phyloP scores from a whole-genome alignment of 169 alveolate species.

The Eimeria zaria region DNA sequence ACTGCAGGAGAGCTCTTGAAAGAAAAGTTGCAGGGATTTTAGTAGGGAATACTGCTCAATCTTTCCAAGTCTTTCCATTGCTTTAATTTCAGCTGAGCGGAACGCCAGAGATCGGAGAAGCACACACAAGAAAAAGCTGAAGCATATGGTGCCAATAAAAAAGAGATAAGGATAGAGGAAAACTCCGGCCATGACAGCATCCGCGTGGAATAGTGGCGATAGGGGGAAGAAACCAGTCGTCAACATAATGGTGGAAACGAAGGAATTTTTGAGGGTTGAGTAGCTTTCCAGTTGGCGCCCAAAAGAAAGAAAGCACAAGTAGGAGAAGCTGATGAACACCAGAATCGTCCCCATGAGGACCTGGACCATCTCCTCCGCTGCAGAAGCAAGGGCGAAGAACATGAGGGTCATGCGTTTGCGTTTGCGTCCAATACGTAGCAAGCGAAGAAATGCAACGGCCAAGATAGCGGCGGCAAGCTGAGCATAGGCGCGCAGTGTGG shows the following conservation, averaged over 20 bases:
- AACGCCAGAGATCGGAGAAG: constrained; percentile 63
- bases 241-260: constrained; percentile 43
- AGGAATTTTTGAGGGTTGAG: constrained; percentile 49
- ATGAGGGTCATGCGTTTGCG: constrained; percentile 56
- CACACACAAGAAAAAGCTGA: constrained; percentile 55
- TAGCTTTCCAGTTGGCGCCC: constrained; percentile 37
- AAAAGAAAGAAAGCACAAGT: constrained; percentile 55
- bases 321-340: constrained; percentile 50
- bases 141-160: constrained; percentile 42
- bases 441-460: constrained; percentile 39
- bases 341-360: constrained; percentile 2
- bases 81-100: constrained; percentile 70
- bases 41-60: constrained; percentile 21
- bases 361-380: constrained; percentile 47
- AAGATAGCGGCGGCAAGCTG: constrained; percentile 54
- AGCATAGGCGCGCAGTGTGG: constrained; percentile 44
- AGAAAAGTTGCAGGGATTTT: not conserved
- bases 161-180: constrained; percentile 50
- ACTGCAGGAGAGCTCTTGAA: constrained; percentile 38
- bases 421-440: constrained; percentile 54
- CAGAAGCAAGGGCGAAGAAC: constrained; percentile 69
- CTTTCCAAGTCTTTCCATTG: constrained; percentile 27
- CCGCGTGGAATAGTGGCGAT: constrained; percentile 57
- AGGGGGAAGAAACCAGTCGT: constrained; percentile 54
- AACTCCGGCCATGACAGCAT: constrained; percentile 38